A percentile compares a stretch with the other conserved stretches of the same genome.
Conservation (phyloP, 2,329 filamentous ascomycete species). For the Pseudonectria foliicola region DNA sequence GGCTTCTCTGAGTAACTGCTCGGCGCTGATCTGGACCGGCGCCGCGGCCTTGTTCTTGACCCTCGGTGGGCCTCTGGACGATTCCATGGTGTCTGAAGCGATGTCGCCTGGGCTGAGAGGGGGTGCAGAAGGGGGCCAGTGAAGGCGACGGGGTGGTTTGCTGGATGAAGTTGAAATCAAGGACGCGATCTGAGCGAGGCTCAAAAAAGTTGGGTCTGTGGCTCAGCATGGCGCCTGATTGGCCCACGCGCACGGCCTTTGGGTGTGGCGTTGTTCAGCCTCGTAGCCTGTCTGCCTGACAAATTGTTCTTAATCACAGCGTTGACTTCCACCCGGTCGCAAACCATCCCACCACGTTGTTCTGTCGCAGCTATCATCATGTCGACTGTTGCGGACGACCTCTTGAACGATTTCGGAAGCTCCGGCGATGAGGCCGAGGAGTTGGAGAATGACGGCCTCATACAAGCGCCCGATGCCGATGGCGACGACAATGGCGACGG, state of each 20-base stretch:
- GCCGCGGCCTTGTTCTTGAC: slow-evolving; percentile 99
- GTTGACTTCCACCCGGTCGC: slow-evolving; percentile 5
- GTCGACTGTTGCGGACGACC: slow-evolving; percentile 88
- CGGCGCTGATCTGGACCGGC: slow-evolving; percentile 85
- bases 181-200: slow-evolving; percentile 18
- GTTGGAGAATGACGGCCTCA: slow-evolving; percentile 43
- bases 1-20: slow-evolving; percentile 94
- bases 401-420: slow-evolving; percentile 63
- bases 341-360: slow-evolving; percentile 6
- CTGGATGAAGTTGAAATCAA: slow-evolving; percentile 9
- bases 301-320: slow-evolving; percentile 13
- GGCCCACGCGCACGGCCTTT: slow-evolving; percentile 9
- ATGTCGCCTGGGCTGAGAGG: not conserved
- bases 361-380: slow-evolving; percentile 39
- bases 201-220: slow-evolving; percentile 18
- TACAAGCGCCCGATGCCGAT: slow-evolving; percentile 8
- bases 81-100: slow-evolving; percentile 63
- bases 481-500: slow-evolving; percentile 31
- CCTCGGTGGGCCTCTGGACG: slow-evolving; percentile 80
- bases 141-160: slow-evolving; percentile 3
- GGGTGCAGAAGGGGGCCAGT: not conserved
- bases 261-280: slow-evolving; percentile 20
- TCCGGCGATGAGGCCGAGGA: slow-evolving; percentile 70
- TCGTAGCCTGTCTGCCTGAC: slow-evolving; percentile 17
- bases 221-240: slow-evolving; percentile 5